Percentiles rank a stretch among this genome's conserved stretches.
Evolutionary conservation across 2,329 filamentous ascomycete genomes (phyloP).

Genomic region (Neodidymelliopsis sp.): DNA sequence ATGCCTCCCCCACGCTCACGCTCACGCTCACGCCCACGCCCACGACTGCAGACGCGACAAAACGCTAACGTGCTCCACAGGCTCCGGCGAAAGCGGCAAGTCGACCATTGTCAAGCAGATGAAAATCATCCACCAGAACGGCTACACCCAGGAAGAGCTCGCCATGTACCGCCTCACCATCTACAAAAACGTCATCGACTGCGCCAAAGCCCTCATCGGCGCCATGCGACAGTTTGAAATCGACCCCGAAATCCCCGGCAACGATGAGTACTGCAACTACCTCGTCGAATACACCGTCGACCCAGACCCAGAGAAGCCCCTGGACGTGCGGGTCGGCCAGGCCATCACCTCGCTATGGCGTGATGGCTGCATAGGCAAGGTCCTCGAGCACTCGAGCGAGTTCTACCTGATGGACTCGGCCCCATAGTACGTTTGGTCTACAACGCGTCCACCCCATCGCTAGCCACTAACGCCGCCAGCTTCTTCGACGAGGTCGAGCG

Average conservation of each 20-base stretch:
- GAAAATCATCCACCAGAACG: conserved; percentile 99
- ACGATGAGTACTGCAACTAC: conserved; percentile 78
- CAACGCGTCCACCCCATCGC: conserved; percentile 1
- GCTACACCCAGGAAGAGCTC: conserved; percentile 92
- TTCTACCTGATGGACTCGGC: conserved; percentile 99
- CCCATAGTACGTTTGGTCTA: conserved; percentile 77
- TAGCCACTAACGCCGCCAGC: conserved; percentile 57
- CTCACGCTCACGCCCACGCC: conserved; percentile 3
- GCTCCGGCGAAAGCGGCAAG: conserved; percentile 97
- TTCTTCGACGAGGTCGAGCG: conserved; percentile 94
- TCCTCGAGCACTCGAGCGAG: conserved; percentile 94
- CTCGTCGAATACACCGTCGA: conserved; percentile 89
- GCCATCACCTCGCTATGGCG: conserved; percentile 90
- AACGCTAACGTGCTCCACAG: conserved; percentile 59
- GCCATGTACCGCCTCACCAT: conserved; percentile 94
- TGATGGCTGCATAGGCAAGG: conserved; percentile 79
- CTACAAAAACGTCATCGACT: conserved; percentile 98
- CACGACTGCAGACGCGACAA: neutral
- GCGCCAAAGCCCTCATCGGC: conserved; percentile 88
- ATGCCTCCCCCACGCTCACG: conserved; percentile 54
- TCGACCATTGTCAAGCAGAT: conserved; percentile 99
- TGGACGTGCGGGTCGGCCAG: conserved; percentile 80
- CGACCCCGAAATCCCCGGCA: conserved; percentile 74
- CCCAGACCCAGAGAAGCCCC: conserved; percentile 83
- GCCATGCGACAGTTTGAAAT: conserved; percentile 94